Conservation (phyloP, 345 rosid genomes). For the Rhizophora mangle region DNA sequence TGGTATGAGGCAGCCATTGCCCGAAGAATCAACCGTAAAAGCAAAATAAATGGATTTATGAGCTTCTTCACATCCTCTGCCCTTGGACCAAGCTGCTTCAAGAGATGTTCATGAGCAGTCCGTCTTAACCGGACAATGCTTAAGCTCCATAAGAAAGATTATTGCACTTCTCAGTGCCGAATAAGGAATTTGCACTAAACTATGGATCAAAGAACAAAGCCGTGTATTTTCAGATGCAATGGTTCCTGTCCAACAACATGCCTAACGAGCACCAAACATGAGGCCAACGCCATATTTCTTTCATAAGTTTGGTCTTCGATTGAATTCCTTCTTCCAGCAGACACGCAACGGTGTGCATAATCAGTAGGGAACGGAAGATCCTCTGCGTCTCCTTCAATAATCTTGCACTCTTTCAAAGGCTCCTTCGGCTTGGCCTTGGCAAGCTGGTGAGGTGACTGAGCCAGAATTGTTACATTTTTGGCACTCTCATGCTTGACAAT, state of each 20-base stretch:
- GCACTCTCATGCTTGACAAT: no score
- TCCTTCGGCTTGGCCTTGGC: no score
- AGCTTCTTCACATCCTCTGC: conserved; percentile 35
- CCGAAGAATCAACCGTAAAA: conserved; percentile 27
- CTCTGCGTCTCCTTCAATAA: no score
- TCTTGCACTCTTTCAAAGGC: no score
- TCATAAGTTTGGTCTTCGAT: not conserved
- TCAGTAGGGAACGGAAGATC: no score
- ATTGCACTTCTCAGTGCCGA: not conserved
- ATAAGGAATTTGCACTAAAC: not conserved
- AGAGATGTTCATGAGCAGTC: not conserved
- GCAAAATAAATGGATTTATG: conserved; percentile 26
- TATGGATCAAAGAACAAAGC: not conserved
- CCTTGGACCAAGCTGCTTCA: conserved; percentile 33
- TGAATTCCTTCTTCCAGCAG: no score
- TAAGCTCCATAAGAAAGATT: not conserved
- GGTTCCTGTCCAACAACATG: not conserved
- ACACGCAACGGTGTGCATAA: no score
- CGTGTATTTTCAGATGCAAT: not conserved
- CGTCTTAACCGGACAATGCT: not conserved
- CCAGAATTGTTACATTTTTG: no score
- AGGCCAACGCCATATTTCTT: not conserved
- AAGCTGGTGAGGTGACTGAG: no score
- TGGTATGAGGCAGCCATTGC: conserved; percentile 28
- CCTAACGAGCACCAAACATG: not conserved